Base-by-base conservation (phyloP, 2,329 filamentous ascomycete genomes). In the Hansfordia pulvinata region DNA sequence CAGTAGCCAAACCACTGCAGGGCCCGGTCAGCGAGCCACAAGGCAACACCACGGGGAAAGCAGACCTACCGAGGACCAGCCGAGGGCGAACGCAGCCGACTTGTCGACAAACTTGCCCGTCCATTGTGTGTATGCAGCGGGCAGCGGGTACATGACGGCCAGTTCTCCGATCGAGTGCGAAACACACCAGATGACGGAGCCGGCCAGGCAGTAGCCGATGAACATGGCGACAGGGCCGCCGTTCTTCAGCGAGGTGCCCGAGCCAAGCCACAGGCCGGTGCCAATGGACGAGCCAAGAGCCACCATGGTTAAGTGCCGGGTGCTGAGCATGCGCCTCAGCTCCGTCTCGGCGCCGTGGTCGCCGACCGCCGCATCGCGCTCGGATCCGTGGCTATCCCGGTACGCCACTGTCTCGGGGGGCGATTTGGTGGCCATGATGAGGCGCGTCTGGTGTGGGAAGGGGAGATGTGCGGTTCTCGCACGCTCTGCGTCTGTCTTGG, bases 231-330 rank as follows among this genome's bases (percentile, higher is more conserved):
- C 57, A 2, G 57, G 58, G 11, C 58, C 58, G 22, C 55, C 58
- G 16, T 40, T 43, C 8, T 38, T 40, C 3, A 61, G 43, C 2
- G 54, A 57, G 10, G 44, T 47, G 10, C 59, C 58, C 22, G 48
- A 51, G 10, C 58, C 58, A n/a, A 61, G 47, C 54, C 57, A 62
- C 8, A 62, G 35, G 12, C 58, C 58, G 47, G 56, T 57, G 5
- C 59, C 58, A 40, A 63, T 62, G 14, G 49, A 57, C 12, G 49
- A 52, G 22, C 51, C 51, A 18, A 58, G 48, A 11, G 62, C 63
- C 30, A 68, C 64, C 62, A 67, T 68, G 36, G 66, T 62, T 25
- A 67, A 53, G 36, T 66, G 62, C 10, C 62, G 53, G 8, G 54
- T 57, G 32, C 49, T 46, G 18, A 60, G 46, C 5, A 43, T 39